These are phyloP conservation scores for Krasilnikovozyma curviuscula DNA, from an alignment of 768 basidiomycete genomes.

Conservation along the genomic window DNA sequence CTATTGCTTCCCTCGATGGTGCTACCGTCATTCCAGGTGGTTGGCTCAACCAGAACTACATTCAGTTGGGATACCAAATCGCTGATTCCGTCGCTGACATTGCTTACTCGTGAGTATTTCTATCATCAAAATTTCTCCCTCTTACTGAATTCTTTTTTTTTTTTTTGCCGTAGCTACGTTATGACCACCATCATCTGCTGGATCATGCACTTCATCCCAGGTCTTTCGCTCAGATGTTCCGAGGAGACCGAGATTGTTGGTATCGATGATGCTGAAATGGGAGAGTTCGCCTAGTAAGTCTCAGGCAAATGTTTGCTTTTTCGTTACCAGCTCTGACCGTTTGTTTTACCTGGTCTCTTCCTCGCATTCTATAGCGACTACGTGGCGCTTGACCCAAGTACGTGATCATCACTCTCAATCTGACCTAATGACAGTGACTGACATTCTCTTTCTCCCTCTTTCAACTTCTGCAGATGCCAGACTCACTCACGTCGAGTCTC, in stretches of 20 bases:
- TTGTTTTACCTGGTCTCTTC: too few species aligned
- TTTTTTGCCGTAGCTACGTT: slow-evolving; percentile 10
- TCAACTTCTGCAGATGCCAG: too few species aligned
- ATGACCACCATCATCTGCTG: slow-evolving; percentile 22
- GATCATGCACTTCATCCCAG: slow-evolving; percentile 29
- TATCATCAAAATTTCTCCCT: slow-evolving; percentile 1
- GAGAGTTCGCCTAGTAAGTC: slow-evolving; percentile 78
- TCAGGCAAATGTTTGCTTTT: too few species aligned
- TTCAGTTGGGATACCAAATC: slow-evolving; percentile 61
- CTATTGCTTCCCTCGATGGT: slow-evolving; percentile 49
- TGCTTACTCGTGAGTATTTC: slow-evolving; percentile 30
- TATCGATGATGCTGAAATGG: slow-evolving; percentile 45
- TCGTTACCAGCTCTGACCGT: too few species aligned
- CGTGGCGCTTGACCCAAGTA: too few species aligned
- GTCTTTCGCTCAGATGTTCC: slow-evolving; percentile 21
- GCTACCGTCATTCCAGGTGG: slow-evolving; percentile 33
- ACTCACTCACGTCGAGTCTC: too few species aligned
- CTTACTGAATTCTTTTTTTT: not conserved
- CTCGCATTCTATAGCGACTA: too few species aligned
- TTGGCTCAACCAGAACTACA: slow-evolving; percentile 49
- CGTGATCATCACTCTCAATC: too few species aligned
- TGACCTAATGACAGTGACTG: too few species aligned
- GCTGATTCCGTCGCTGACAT: slow-evolving; percentile 42
- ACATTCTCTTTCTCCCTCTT: too few species aligned
- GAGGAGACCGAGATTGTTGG: slow-evolving; percentile 28